Percentiles rank a stretch among this genome's conserved stretches.
Conservation (phyloP, 345 rosid species). For the Tarenaya hassleriana region DNA sequence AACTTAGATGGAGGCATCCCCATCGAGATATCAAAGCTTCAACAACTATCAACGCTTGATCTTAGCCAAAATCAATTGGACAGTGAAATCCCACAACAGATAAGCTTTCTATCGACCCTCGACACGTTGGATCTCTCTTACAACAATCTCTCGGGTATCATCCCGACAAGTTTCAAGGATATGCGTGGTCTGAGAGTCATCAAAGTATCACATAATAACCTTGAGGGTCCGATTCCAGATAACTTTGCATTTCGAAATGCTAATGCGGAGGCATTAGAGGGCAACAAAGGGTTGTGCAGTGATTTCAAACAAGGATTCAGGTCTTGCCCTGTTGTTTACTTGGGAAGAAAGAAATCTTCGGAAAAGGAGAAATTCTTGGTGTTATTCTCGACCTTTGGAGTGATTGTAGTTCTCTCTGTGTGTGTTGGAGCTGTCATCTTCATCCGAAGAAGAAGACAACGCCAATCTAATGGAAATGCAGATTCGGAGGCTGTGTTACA, state of each 20-base stretch:
- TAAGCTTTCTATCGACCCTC: constrained; percentile 24
- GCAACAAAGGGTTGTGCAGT: constrained; percentile 39
- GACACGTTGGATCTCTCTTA: constrained; percentile 30
- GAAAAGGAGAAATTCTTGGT: constrained; percentile 21
- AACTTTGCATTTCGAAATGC: constrained; percentile 28
- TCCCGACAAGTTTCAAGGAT: constrained; percentile 23
- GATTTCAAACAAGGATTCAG: constrained; percentile 18
- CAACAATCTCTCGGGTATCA: constrained; percentile 32
- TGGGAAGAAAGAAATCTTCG: constrained; percentile 12
- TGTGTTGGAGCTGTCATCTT: constrained; percentile 25
- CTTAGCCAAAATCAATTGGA: constrained; percentile 35
- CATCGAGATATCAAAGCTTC: constrained; percentile 25
- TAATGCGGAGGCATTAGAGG: constrained; percentile 21
- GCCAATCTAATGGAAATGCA: constrained; percentile 10
- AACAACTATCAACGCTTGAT: constrained; percentile 21
- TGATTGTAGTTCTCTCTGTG: constrained; percentile 17
- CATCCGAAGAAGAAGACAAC: constrained; percentile 20
- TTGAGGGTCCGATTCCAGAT: constrained; percentile 36
- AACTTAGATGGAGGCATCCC: constrained; percentile 27
- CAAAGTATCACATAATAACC: constrained; percentile 33
- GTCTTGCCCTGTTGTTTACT: constrained; percentile 18
- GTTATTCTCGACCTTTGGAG: constrained; percentile 24
- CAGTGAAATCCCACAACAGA: constrained; percentile 26
- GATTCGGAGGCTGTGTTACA: constrained; percentile 20
- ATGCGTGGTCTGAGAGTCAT: constrained; percentile 20